phyloP scores from a whole-genome alignment of 2,329 filamentous ascomycete species.

The Penicillium sclerotigenum region DNA sequence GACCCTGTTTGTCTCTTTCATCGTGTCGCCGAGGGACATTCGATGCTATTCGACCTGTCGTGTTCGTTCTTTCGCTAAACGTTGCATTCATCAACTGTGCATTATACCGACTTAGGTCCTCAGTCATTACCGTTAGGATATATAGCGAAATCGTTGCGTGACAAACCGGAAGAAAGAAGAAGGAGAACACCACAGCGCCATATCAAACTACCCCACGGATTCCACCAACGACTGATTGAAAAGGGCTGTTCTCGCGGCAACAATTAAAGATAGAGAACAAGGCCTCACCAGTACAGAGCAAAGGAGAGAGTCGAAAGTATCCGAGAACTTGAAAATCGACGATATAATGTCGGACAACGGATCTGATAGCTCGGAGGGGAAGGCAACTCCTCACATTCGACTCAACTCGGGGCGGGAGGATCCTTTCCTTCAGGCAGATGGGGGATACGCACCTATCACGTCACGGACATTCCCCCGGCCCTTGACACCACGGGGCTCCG shows the following conservation, averaged over 20 bases:
- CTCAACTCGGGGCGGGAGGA: constrained; percentile 61
- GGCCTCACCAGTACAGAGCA: background rate
- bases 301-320: background rate
- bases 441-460: constrained; percentile 22
- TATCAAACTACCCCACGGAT: background rate
- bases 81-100: constrained; percentile 15
- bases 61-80: constrained; percentile 25
- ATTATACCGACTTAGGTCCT: background rate
- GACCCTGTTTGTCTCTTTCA: constrained; percentile 12
- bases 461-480: constrained; percentile 23
- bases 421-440: constrained; percentile 42
- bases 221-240: background rate
- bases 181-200: background rate
- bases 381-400: constrained; percentile 56
- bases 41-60: constrained; percentile 41
- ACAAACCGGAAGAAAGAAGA: background rate
- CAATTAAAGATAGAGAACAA: background rate
- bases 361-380: constrained; percentile 10
- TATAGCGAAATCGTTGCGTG: background rate
- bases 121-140: constrained; percentile 12
- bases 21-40: constrained; percentile 50
- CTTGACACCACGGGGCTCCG: constrained; percentile 20
- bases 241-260: background rate
- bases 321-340: background rate
- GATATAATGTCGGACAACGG: constrained; percentile 20